Base-by-base conservation (phyloP, 169 alveolate genomes). In the Cryptosporidium sp. region DNA sequence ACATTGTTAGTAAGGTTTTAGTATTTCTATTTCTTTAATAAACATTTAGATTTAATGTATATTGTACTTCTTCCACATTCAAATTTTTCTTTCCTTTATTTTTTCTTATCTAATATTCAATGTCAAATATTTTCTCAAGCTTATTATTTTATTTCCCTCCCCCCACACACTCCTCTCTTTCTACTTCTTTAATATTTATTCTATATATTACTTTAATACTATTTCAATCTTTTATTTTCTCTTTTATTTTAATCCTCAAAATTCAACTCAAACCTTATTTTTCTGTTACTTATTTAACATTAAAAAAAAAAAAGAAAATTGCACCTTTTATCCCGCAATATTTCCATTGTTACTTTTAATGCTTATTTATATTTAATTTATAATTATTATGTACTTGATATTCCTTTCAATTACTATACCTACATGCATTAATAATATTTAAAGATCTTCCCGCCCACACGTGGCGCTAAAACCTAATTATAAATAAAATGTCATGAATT, bases 401-500 rank as follows among this genome's bases (percentile, higher is more conserved):
- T 18, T 23, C 62, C 31, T n/a, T 23, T 53, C 35, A 4, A 2
- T 21, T 56, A 21, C 35, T 56, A 56, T n/a, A n/a, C 29, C 67
- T 56, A 56, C 67, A 56, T 56, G 67, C 67, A 56, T 23, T 23
- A 56, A n/a, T 10, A 56, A 1, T 48, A 56, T 56, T 56, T 56
- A 26, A 56, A 56, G 67, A 56, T 56, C 67, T 56, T 56, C 67
- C 67, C 67, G 67, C 67, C 67, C 35, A n/a, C 35, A 56, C 67
- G 35, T 56, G 67, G 67, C 67, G 67, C 67, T 29, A 3, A 26
- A 9, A 21, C 6, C 21, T 23, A n/a, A 56, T n/a, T 21, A 23
- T 56, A 23, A 56, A 3, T 5, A 56, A 56, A 56, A 56, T 21
- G 67, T 56, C 67, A 56, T 18, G 18, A 56, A n/a, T 56, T 23